Base-by-base conservation (phyloP, 2,329 filamentous ascomycete species). In the Ceratocystiopsis minuta region DNA sequence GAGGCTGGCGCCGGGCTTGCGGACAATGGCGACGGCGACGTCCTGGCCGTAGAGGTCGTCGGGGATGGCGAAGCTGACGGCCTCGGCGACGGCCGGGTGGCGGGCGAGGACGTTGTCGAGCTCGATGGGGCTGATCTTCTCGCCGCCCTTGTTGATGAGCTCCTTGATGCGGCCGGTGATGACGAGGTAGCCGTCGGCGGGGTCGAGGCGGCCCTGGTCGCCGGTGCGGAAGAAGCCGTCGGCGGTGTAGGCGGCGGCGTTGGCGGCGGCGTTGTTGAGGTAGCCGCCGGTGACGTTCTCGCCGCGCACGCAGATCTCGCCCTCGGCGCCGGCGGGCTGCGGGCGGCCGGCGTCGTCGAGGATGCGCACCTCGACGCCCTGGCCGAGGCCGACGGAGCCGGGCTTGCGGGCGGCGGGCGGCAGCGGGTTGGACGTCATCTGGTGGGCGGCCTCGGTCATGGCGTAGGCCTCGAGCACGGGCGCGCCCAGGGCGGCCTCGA, bases 151-250 rank as follows among this genome's bases (percentile, higher is more conserved):
- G 62, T 86, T 86, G 66, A 93, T 92, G 41, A 93, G 67, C 61
- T 93, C 85, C 67, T 93, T 93, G 62, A 92, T 92, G 41, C 85
- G 70, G n/a, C 85, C 85, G 0, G 85, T 92, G 59, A 93, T 88
- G 54, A 82, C 69, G 12, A 93, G 64, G 55, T 90, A 92, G 45
- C 83, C 82, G 50, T 90, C 81, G 44, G 73, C 62, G 6, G 36
- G 16, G 53, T 92, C 84, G 55, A 75, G 69, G 61, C 80, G 81
- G 39, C 85, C 85, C 59, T 92, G 83, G 55, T 93, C 85, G 6
- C 85, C 85, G 0, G 85, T 92, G 51, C 84, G 72, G 71, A 93
- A 92, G 64, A 83, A 92, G 11, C 82, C 80, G n/a, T 66, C 66
- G 48, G 71, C 66, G 24, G 80, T 80, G 59, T 84, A 90, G 0